Base-by-base conservation (phyloP, 192 early-diverging fungal genomes). In the Coemansia sp. region DNA sequence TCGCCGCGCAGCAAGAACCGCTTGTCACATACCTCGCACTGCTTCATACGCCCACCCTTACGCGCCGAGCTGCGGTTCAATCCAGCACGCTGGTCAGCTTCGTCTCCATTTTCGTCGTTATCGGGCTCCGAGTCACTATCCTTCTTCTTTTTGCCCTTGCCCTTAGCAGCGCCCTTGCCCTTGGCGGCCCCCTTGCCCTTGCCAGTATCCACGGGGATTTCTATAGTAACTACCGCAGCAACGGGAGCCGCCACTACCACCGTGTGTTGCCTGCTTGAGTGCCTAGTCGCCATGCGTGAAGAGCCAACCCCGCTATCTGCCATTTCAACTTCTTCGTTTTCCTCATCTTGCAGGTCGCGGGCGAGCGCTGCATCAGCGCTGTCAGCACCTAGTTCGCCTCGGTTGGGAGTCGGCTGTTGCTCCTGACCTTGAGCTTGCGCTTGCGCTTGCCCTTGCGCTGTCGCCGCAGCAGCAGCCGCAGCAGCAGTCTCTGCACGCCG, bases 1-100 rank as follows among this genome's bases (percentile, higher is more conserved):
- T 67, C 74, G 50, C 66, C 75, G 8, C 81, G 76, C 46, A 64
- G 58, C 9, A 85, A 66, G 34, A 85, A 85, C 60, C 68, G 64
- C 37, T 57, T 62, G 21, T 67, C 67, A 46, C 84, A 85, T 27
- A 78, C 59, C 39, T 73, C 75, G 48, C 84, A 85, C 4, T 66
- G 44, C 53, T 70, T 65, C 70, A 85, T 78, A 12, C 59, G 66
- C 15, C 81, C 81, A 48, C 81, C 81, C 70, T 81, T 81, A 53
- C 78, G 69, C 36, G 78, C 77, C 4, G 75, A 77, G 37, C 77
- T 72, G 5, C 63, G 72, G 48, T 76, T 76, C 38, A 80, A 68
- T 14, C 78, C 77, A 5, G 14, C 67, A 27, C 39, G 23, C n/a
- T 72, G 50, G 45, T 73, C 58, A 27, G 46, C 64, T 21, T 80